phyloP scores from a whole-genome alignment of 2,329 filamentous ascomycete species.

The Myriangium duriaei region DNA sequence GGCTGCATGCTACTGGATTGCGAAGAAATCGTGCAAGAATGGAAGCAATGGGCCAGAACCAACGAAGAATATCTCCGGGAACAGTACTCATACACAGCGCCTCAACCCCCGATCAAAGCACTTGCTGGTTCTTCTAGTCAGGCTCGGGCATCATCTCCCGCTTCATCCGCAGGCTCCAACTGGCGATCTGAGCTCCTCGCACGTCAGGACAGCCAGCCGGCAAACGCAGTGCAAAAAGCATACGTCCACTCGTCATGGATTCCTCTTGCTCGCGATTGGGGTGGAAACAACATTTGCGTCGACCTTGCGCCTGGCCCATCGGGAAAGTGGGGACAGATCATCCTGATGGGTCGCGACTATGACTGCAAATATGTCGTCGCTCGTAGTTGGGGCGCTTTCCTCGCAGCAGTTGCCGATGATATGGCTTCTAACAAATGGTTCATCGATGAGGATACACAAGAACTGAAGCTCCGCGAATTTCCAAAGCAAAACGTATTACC shows the following conservation, averaged over 20 bases:
- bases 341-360: constrained; percentile 93
- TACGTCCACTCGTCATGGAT: constrained; percentile 96
- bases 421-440: constrained; percentile 79
- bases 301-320: constrained; percentile 82
- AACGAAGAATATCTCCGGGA: constrained; percentile 67
- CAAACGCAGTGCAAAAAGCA: constrained; percentile 75
- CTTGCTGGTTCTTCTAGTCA: constrained; percentile 55
- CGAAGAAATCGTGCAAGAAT: constrained; percentile 95
- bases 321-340: constrained; percentile 91
- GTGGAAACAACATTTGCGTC: constrained; percentile 91
- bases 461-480: constrained; percentile 88
- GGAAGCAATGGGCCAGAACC: constrained; percentile 90
- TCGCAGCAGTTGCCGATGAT: constrained; percentile 82
- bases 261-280: constrained; percentile 91
- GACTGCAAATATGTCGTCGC: constrained; percentile 97
- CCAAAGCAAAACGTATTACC: constrained; percentile 82
- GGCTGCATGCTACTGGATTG: constrained; percentile 92
- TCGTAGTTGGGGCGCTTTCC: constrained; percentile 77
- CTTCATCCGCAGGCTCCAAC: constrained; percentile 27
- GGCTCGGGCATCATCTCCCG: constrained; percentile 47
- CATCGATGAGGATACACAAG: constrained; percentile 82
- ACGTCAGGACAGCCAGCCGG: constrained; percentile 77
- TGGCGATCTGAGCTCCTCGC: constrained; percentile 80
- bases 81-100: constrained; percentile 39
- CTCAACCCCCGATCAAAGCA: constrained; percentile 57